Conservation (phyloP, 2,329 filamentous ascomycete genomes). For the Phoma sp. region DNA sequence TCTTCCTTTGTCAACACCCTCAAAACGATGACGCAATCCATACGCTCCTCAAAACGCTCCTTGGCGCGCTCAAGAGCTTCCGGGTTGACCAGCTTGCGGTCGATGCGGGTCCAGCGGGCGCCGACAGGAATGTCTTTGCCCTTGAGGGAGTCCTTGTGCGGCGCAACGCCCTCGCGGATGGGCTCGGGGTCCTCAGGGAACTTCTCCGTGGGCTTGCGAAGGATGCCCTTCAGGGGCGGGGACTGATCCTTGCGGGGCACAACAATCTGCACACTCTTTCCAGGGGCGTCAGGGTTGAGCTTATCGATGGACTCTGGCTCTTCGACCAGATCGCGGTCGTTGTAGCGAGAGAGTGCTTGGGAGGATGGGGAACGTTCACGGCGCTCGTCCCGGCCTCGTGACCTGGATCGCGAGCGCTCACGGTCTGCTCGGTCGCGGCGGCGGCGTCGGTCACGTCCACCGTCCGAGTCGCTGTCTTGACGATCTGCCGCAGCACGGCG, state of each 20-base stretch:
- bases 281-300: slow-evolving; percentile 27
- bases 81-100: slow-evolving; percentile 85
- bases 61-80: slow-evolving; percentile 86
- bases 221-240: slow-evolving; percentile 75
- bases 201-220: slow-evolving; percentile 80
- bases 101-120: slow-evolving; percentile 93
- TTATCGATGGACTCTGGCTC: slow-evolving; percentile 43
- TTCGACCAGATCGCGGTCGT: slow-evolving; percentile 42
- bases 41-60: slow-evolving; percentile 89
- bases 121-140: slow-evolving; percentile 72
- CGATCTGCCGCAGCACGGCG: slow-evolving; percentile 36
- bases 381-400: slow-evolving; percentile 37
- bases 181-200: slow-evolving; percentile 89
- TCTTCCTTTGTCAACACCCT: slow-evolving; percentile 87
- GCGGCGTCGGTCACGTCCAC: slow-evolving; percentile 44
- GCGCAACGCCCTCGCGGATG: slow-evolving; percentile 87
- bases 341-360: slow-evolving; percentile 33
- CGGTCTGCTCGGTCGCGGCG: slow-evolving; percentile 41
- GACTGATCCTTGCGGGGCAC: slow-evolving; percentile 75
- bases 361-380: slow-evolving; percentile 33
- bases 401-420: slow-evolving; percentile 27
- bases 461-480: slow-evolving; percentile 43
- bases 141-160: slow-evolving; percentile 85
- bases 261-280: slow-evolving; percentile 64
- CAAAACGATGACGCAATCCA: slow-evolving; percentile 92